phyloP scores from a whole-genome alignment of 2,329 filamentous ascomycete species.

The Cylindrodendrum hubeiense region DNA sequence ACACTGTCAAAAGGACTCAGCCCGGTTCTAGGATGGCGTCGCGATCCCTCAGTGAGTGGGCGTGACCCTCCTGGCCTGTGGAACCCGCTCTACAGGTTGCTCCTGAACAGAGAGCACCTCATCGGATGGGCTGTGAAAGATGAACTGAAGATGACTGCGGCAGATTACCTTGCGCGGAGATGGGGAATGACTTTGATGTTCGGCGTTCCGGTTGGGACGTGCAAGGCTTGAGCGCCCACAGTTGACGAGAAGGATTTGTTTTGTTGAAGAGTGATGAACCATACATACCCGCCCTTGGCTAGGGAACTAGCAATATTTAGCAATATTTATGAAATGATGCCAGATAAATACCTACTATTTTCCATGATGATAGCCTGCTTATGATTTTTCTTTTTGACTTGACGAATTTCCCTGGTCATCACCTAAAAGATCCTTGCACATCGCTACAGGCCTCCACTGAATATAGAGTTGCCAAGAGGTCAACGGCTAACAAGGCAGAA shows the following conservation, averaged over 20 bases:
- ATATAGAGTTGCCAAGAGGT: slow-evolving; percentile 12
- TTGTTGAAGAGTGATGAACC: not conserved
- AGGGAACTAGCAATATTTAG: too few species aligned
- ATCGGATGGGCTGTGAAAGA: slow-evolving; percentile 24
- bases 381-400: too few species aligned
- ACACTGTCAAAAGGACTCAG: slow-evolving; percentile 6
- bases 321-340: not conserved
- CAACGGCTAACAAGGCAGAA: not conserved
- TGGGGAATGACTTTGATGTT: slow-evolving; percentile 40
- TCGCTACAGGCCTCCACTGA: slow-evolving; percentile 5
- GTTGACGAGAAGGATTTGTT: not conserved
- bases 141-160: slow-evolving; percentile 37
- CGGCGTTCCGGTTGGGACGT: slow-evolving; percentile 36
- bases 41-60: not conserved
- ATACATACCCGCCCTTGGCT: not conserved
- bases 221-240: not conserved
- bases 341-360: not conserved
- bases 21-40: not conserved
- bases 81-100: slow-evolving; percentile 21
- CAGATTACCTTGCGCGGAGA: slow-evolving; percentile 38
- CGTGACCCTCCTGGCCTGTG: slow-evolving; percentile 5
- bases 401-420: not conserved
- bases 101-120: slow-evolving; percentile 24
- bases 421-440: not conserved
- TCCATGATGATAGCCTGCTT: not conserved